Evolutionary conservation across 2,329 filamentous ascomycete genomes (phyloP).

Genomic region (Ascocoryne sarcoides): DNA sequence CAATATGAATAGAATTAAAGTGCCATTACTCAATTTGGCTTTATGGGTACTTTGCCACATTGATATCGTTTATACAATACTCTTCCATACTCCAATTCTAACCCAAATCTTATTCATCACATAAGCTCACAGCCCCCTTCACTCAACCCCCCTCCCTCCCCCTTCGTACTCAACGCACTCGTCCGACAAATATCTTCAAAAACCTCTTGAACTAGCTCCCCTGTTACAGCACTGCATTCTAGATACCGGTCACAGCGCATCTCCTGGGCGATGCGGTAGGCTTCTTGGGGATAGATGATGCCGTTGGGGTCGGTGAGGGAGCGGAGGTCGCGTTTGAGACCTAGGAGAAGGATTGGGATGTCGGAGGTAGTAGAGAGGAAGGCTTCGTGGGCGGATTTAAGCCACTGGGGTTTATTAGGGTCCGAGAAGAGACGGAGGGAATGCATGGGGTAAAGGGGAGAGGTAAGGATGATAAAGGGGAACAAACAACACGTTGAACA

Average conservation of each 20-base stretch:
- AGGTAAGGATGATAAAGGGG: not conserved
- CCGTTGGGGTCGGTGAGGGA: constrained; percentile 51
- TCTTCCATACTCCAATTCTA: no score
- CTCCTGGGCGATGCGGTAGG: constrained; percentile 45
- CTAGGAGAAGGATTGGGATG: constrained; percentile 47
- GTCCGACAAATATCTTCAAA: constrained; percentile 54
- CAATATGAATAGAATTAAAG: no score
- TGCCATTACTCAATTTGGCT: no score
- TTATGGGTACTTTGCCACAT: no score
- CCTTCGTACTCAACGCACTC: constrained; percentile 40
- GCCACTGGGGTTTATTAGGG: constrained; percentile 38
- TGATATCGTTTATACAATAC: no score
- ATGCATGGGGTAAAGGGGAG: not conserved
- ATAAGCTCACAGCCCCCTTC: constrained; percentile 45
- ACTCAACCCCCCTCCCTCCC: constrained; percentile 37
- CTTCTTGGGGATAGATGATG: constrained; percentile 53
- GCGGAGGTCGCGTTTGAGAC: constrained; percentile 50
- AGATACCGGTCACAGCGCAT: constrained; percentile 55
- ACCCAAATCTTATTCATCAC: constrained; percentile 33
- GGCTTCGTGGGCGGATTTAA: constrained; percentile 41
- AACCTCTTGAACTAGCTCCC: constrained; percentile 46
- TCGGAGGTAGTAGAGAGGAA: constrained; percentile 36
- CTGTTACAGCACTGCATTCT: constrained; percentile 53
- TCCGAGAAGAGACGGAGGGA: not conserved
- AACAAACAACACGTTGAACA: constrained; percentile 44